phyloP scores from a whole-genome alignment of 2,329 filamentous ascomycete genomes.

The Botrytis squamosa region DNA sequence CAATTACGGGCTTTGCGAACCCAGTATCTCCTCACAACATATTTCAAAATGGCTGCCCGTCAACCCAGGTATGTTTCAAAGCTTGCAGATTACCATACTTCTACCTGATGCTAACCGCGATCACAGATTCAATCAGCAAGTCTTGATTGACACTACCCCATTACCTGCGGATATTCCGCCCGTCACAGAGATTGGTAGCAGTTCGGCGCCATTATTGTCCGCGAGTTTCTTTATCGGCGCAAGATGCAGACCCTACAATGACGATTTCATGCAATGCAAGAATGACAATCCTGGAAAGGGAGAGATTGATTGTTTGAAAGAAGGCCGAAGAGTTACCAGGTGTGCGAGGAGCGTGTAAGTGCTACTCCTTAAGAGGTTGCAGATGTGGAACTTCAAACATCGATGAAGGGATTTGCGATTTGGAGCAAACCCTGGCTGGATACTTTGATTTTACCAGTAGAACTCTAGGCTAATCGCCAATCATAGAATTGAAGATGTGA shows the following conservation, averaged over 20 bases:
- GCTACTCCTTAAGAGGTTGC: background rate
- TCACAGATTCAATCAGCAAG: conserved; percentile 85
- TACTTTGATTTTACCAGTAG: background rate
- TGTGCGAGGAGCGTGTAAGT: conserved; percentile 95
- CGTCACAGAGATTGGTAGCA: conserved; percentile 90
- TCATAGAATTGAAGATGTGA: conserved; percentile 84
- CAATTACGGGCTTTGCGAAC: conserved; percentile 41
- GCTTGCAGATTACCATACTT: too few species aligned
- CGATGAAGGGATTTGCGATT: conserved; percentile 23
- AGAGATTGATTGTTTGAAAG: conserved; percentile 92
- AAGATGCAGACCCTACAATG: conserved; percentile 91
- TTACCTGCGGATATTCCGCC: conserved; percentile 88
- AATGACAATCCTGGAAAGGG: conserved; percentile 85
- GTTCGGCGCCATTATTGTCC: conserved; percentile 86
- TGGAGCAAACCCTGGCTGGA: background rate
- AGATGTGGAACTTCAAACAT: background rate
- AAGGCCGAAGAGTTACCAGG: conserved; percentile 92
- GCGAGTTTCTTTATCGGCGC: conserved; percentile 97
- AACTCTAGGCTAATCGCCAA: conserved; percentile 20
- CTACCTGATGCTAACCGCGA: conserved; percentile 34
- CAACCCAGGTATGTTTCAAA: conserved; percentile 31
- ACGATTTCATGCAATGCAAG: conserved; percentile 99
- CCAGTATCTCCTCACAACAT: conserved; percentile 24
- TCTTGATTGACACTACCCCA: conserved; percentile 93
- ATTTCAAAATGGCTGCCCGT: conserved; percentile 37